Percentiles rank a stretch among this genome's conserved stretches.
These are phyloP conservation scores for Nigrograna mackinnonii DNA, from an alignment of 2,329 filamentous ascomycete species.

Conservation along the genomic window DNA sequence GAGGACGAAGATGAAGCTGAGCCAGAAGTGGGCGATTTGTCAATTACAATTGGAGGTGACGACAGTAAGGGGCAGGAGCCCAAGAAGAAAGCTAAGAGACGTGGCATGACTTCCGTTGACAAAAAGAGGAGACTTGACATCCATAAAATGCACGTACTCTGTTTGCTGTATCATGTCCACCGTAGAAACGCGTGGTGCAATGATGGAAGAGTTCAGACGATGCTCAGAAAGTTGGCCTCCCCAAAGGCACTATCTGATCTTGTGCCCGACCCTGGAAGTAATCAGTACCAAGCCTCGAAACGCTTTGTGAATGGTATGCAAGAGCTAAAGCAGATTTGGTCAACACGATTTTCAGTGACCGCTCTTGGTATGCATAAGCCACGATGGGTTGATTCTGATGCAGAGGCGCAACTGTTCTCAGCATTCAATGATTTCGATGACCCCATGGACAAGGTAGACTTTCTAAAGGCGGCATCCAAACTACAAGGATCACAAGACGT, in stretches of 20 bases:
- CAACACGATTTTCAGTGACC: constrained; percentile 69
- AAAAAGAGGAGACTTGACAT: constrained; percentile 68
- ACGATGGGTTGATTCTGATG: constrained; percentile 73
- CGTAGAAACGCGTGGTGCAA: constrained; percentile 90
- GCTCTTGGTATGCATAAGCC: constrained; percentile 50
- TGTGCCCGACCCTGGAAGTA: constrained; percentile 66
- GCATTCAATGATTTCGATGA: constrained; percentile 67
- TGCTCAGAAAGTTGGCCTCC: constrained; percentile 58
- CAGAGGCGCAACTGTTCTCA: constrained; percentile 56
- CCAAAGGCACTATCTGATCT: constrained; percentile 69
- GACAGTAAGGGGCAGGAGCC: constrained; percentile 33
- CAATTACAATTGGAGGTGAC: constrained; percentile 44
- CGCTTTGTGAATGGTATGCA: constrained; percentile 80
- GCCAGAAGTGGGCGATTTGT: constrained; percentile 42
- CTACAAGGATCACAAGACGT: constrained; percentile 85
- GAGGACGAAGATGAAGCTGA: constrained; percentile 25
- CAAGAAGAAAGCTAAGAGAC: constrained; percentile 46
- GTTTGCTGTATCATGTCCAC: constrained; percentile 76
- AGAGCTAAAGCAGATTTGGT: constrained; percentile 69
- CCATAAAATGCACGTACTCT: constrained; percentile 87
- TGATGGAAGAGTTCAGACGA: constrained; percentile 67
- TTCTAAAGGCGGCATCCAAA: constrained; percentile 68
- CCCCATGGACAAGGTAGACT: constrained; percentile 72
- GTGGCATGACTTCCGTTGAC: constrained; percentile 59
- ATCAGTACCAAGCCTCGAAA: constrained; percentile 76